These are phyloP conservation scores for Penicillium sp. DNA, from an alignment of 2,329 filamentous ascomycete species.

Conservation along the genomic window DNA sequence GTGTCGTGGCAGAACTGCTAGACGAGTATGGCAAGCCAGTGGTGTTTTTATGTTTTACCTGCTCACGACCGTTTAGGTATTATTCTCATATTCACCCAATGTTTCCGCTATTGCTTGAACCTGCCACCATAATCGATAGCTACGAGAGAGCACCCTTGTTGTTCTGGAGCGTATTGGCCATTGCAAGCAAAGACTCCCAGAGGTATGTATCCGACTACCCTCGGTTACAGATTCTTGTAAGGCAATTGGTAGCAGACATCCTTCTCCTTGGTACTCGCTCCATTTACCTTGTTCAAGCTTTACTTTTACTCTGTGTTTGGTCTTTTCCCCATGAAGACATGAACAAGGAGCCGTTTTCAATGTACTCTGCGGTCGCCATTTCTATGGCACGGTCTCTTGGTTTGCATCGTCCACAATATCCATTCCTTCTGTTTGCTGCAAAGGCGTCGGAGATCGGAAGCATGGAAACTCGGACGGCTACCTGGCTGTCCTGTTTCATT, in stretches of 20 bases:
- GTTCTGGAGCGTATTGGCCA: slow-evolving; percentile 1
- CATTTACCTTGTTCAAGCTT: slow-evolving; percentile 4
- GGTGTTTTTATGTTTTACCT: not conserved
- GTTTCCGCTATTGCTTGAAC: not conserved
- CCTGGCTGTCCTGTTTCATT: slow-evolving; percentile 2
- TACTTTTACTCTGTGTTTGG: slow-evolving; percentile 3
- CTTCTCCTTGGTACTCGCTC: not conserved
- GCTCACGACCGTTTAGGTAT: not conserved
- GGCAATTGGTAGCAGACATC: slow-evolving; percentile 3
- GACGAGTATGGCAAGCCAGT: not conserved
- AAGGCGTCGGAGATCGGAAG: slow-evolving; percentile 3
- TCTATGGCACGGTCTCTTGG: slow-evolving; percentile 5
- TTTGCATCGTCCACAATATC: slow-evolving; percentile 4
- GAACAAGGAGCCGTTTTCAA: slow-evolving; percentile 5
- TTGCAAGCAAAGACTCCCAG: slow-evolving; percentile 4
- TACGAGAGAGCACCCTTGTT: slow-evolving; percentile 2
- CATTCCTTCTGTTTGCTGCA: slow-evolving; percentile 2
- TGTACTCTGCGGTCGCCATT: slow-evolving; percentile 2
- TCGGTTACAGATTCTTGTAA: slow-evolving; percentile 1
- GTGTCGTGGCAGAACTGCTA: not conserved
- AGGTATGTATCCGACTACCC: not conserved
- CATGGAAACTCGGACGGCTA: not conserved
- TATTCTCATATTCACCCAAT: not conserved
- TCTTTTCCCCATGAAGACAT: slow-evolving; percentile 2
- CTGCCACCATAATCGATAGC: not conserved